Base-by-base conservation (phyloP, 2,329 filamentous ascomycete genomes). In the Botryotinia calthae region DNA sequence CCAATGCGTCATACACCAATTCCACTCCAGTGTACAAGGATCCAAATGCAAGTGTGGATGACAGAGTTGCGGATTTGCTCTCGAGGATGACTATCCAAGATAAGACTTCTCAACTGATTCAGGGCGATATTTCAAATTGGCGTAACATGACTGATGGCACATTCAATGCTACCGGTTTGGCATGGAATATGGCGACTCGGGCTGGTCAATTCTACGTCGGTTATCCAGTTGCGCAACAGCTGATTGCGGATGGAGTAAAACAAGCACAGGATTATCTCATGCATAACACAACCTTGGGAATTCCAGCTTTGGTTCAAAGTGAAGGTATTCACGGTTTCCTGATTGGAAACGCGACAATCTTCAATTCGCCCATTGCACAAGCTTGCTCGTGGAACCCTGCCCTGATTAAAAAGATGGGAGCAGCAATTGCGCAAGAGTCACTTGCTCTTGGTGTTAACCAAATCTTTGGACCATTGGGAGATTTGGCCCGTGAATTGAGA, bases 261-360 rank as follows among this genome's bases (percentile, higher is more conserved):
- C 83, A 84, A 54, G 92, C 85, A 4, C 91, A 94, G 78, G 89
- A 93, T 70, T 93, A 93, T 76, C 83, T 93, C 3, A 77, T 89
- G 65, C 84, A 92, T 28, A 88, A 91, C 75, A 92, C 90, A 1
- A 89, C 87, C 1, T 82, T 90, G 14, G 91, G 90, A 0, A 94
- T 94, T 70, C 92, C 92, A 10, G 89, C 91, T 1, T 86, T 93
- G 76, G 88, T 92, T 22, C 92, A 94, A 81, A 91, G 88, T 5
- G 92, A 94, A 81, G 91, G 89, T 54, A 91, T 94, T 62, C 91
- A 94, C 78, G 92, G 91, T 1, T 89, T 93, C 76, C 83, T 93
- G 46, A 87, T 91, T 61, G 87, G 87, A 16, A 93, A 93, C 79
- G 91, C 90, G 4, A 94, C 92, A 1, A 92, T 94, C 73, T 94